Conservation (phyloP, 345 rosid species). For the Populus simonii region DNA sequence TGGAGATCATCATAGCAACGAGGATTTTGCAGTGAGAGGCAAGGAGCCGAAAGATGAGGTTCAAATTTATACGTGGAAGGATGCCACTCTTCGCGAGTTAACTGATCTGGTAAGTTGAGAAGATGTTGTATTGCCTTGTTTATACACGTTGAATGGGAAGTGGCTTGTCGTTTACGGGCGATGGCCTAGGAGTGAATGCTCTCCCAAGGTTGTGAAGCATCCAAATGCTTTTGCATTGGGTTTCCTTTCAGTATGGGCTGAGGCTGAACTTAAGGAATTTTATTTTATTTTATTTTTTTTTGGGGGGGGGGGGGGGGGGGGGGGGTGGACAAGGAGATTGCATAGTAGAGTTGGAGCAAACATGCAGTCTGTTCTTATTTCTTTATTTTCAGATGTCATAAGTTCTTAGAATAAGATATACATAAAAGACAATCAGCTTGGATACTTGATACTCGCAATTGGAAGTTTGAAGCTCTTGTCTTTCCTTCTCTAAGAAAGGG, state of each 20-base stretch:
- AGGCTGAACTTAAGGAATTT: too few species aligned
- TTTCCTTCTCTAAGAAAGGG: neutral
- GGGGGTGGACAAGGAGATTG: neutral
- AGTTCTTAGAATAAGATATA: neutral
- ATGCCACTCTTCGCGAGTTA: constrained; percentile 83
- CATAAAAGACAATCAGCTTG: neutral
- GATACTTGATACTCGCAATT: neutral
- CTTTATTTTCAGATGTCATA: neutral
- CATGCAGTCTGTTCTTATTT: too few species aligned
- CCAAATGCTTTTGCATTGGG: neutral
- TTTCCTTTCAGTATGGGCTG: neutral
- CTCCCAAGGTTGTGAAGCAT: neutral
- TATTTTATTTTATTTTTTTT: too few species aligned
- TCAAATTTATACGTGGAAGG: constrained; percentile 96
- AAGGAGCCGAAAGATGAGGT: constrained; percentile 97
- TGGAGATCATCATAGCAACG: constrained; percentile 76
- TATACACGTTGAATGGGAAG: neutral
- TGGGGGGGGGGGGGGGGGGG: too few species aligned
- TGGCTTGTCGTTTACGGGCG: neutral
- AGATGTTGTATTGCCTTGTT: neutral
- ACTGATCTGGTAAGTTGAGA: constrained; percentile 68
- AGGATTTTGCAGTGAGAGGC: constrained; percentile 92
- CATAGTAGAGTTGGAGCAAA: neutral
- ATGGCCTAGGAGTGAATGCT: neutral
- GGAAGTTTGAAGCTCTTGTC: neutral